phyloP scores from a whole-genome alignment of 129 eudicot species.

The carrot (Daucus carota) region DNA sequence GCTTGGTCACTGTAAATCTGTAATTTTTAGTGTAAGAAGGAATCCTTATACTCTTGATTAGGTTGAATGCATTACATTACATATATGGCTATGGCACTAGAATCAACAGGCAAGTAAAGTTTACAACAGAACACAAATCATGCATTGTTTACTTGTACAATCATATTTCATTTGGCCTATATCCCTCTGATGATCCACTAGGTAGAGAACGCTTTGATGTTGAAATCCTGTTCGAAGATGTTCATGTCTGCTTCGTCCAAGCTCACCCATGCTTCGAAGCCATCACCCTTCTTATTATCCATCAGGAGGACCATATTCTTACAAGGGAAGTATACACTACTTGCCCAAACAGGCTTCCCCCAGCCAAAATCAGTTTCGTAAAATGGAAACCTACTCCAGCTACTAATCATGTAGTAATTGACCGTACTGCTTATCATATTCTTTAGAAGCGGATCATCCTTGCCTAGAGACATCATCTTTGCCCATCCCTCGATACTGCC shows the following conservation, averaged over 20 bases:
- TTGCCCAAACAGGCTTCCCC: slow-evolving; percentile 23
- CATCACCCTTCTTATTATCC: slow-evolving; percentile 19
- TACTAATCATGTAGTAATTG: slow-evolving; percentile 18
- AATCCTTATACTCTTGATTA: neutral
- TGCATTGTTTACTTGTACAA: neutral
- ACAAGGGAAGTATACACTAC: slow-evolving; percentile 6
- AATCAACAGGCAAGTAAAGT: neutral
- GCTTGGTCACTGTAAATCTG: neutral
- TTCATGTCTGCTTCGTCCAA: slow-evolving; percentile 16
- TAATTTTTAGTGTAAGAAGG: no score
- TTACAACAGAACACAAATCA: neutral
- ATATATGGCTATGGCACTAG: neutral
- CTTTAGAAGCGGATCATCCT: neutral
- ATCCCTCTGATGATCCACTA: neutral
- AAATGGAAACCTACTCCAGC: slow-evolving; percentile 27
- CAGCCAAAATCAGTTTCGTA: slow-evolving; percentile 22
- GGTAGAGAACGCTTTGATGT: slow-evolving; percentile 10
- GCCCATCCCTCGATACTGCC: neutral
- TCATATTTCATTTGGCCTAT: neutral
- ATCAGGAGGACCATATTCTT: slow-evolving; percentile 15
- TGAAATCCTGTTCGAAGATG: slow-evolving; percentile 5
- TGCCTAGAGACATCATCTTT: neutral
- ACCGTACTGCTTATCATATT: neutral
- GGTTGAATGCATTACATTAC: neutral
- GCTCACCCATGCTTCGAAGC: slow-evolving; percentile 24